These are phyloP conservation scores for Leucocoprinus sp. DNA, from an alignment of 768 basidiomycete genomes.

Conservation along the genomic window DNA sequence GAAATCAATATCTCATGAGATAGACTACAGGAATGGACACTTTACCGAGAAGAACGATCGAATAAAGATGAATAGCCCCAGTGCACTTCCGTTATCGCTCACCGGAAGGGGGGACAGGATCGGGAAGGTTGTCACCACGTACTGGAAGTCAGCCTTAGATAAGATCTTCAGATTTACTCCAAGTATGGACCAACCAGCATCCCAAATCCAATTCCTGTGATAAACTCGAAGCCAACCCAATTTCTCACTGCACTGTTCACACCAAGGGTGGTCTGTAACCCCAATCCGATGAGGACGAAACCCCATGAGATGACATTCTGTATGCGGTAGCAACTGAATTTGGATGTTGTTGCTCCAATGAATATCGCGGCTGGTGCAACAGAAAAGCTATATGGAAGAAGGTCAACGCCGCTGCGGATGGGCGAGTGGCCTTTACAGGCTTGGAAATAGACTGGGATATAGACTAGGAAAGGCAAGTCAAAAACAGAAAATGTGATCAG, in stretches of 20 bases:
- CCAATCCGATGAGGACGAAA: conserved; percentile 28
- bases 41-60: conserved; percentile 27
- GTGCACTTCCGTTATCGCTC: conserved; percentile 30
- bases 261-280: conserved; percentile 18
- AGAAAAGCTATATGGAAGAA: conserved; percentile 24
- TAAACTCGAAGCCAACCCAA: conserved; percentile 16
- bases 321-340: conserved; percentile 25
- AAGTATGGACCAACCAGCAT: conserved; percentile 16
- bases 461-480: conserved; percentile 19
- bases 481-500: conserved; percentile 2
- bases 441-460: conserved; percentile 40
- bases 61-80: conserved; percentile 34
- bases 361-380: conserved; percentile 33
- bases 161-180: neutral
- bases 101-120: conserved; percentile 39
- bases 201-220: conserved; percentile 19
- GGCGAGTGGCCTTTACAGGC: conserved; percentile 31
- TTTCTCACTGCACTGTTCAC: conserved; percentile 9
- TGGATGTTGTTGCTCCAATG: conserved; percentile 22
- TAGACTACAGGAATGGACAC: neutral
- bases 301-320: conserved; percentile 29
- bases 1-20: neutral
- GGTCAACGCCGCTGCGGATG: conserved; percentile 26
- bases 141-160: neutral
- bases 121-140: conserved; percentile 25